Evolutionary conservation across 2,329 filamentous ascomycete species (phyloP).

Genomic region (Botryotinia calthae): DNA sequence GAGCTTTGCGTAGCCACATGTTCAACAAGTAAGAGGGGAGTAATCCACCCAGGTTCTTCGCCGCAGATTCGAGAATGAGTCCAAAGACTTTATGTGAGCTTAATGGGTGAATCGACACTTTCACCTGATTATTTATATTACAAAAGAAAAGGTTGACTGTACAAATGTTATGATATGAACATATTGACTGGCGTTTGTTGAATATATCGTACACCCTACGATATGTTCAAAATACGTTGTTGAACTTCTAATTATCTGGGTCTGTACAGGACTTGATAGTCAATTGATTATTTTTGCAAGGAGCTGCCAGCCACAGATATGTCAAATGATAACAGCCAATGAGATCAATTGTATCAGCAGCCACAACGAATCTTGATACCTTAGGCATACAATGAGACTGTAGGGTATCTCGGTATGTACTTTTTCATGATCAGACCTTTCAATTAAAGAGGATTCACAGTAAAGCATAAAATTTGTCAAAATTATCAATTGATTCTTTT

Average conservation of each 20-base stretch:
- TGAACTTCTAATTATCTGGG: background rate
- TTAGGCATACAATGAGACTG: background rate
- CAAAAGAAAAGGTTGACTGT: background rate
- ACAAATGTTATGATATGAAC: background rate
- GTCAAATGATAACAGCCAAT: background rate
- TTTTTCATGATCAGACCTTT: background rate
- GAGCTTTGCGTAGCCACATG: conserved; percentile 7
- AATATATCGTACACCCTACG: background rate
- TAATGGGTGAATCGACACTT: background rate
- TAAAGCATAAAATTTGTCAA: background rate
- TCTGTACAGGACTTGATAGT: background rate
- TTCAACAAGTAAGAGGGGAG: background rate
- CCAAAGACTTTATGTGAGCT: background rate
- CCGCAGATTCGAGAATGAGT: conserved; percentile 6
- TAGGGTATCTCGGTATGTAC: background rate
- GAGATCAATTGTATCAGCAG: background rate
- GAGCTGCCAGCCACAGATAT: background rate
- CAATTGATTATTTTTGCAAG: background rate
- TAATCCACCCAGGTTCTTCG: background rate
- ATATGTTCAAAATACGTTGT: background rate
- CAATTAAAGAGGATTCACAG: background rate
- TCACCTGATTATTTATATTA: background rate
- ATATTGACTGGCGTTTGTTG: background rate
- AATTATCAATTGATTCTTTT: background rate
- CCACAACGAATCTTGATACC: background rate